These are phyloP conservation scores for Hypoxylon sp. DNA, from an alignment of 2,329 filamentous ascomycete species.

Conservation along the genomic window DNA sequence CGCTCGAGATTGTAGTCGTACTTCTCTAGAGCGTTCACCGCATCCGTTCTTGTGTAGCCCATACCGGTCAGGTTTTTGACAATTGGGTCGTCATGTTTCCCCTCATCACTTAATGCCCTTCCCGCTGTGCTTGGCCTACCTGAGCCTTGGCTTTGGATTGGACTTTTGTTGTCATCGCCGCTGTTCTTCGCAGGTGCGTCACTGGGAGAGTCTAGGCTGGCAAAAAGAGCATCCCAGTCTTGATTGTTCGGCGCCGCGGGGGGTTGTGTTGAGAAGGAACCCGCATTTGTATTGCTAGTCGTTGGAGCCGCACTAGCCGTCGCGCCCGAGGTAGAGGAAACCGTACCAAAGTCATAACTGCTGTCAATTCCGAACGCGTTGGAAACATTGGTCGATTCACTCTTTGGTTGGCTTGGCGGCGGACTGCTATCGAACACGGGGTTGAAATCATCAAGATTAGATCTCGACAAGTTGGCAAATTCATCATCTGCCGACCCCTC, in stretches of 20 bases:
- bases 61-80: conserved; percentile 90
- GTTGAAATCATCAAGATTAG: conserved; percentile 83
- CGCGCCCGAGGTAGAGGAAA: conserved; percentile 57
- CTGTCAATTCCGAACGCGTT: conserved; percentile 68
- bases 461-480: conserved; percentile 80
- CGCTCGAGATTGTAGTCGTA: conserved; percentile 97
- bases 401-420: conserved; percentile 68
- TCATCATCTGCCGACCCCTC: conserved; percentile 85
- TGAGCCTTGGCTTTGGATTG: conserved; percentile 46
- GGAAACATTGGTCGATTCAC: conserved; percentile 61
- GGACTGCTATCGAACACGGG: conserved; percentile 83
- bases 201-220: conserved; percentile 76
- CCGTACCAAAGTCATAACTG: conserved; percentile 71
- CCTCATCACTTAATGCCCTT: conserved; percentile 79
- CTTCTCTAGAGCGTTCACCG: conserved; percentile 87
- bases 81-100: conserved; percentile 91
- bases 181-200: conserved; percentile 50
- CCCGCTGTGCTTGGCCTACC: conserved; percentile 60
- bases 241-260: conserved; percentile 68
- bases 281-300: conserved; percentile 56
- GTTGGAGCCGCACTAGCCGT: conserved; percentile 53
- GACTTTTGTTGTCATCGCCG: conserved; percentile 47
- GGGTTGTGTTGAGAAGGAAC: conserved; percentile 58
- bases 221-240: conserved; percentile 97
- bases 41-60: conserved; percentile 84